These are phyloP conservation scores for Tetraselmis chui DNA, from an alignment of 139 green algal genomes.

Conservation along the genomic window DNA sequence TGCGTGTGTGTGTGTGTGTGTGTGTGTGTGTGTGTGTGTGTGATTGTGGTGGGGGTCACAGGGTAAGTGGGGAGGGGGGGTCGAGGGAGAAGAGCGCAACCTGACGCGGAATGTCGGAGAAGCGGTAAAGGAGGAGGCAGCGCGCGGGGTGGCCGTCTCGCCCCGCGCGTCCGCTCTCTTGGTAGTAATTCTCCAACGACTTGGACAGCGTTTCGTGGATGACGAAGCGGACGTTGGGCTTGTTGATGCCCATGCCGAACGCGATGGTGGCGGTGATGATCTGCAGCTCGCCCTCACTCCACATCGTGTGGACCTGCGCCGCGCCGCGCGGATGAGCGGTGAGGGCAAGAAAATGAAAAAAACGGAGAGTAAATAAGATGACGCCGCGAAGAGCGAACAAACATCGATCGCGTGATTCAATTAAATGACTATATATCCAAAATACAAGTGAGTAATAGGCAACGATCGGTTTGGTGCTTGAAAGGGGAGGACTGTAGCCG, in stretches of 20 bases:
- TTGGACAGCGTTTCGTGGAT: slow-evolving; percentile 2
- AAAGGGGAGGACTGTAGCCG: too few species aligned
- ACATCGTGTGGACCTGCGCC: background rate
- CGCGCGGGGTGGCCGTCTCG: slow-evolving; percentile 18
- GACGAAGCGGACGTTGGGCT: slow-evolving; percentile 25
- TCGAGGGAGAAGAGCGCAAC: background rate
- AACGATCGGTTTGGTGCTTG: too few species aligned
- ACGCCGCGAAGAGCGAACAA: too few species aligned
- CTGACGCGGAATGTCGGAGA: slow-evolving; percentile 6
- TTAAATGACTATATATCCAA: too few species aligned
- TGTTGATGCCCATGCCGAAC: slow-evolving; percentile 35
- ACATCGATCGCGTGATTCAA: too few species aligned
- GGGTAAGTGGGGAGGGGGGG: background rate
- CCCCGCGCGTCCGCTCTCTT: slow-evolving; percentile 30
- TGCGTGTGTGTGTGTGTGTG: too few species aligned
- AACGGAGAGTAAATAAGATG: background rate
- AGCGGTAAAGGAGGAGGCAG: slow-evolving; percentile 23
- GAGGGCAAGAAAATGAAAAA: background rate
- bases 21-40: too few species aligned
- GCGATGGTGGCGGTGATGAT: slow-evolving; percentile 28
- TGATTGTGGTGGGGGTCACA: background rate
- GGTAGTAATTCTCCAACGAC: background rate
- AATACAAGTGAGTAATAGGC: too few species aligned
- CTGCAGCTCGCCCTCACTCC: slow-evolving; percentile 6
- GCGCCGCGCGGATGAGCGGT: background rate